A percentile compares a stretch with the other conserved stretches of the same genome.
phyloP scores from a whole-genome alignment of 2,329 filamentous ascomycete genomes.

The Pseudogymnoascus sp. region DNA sequence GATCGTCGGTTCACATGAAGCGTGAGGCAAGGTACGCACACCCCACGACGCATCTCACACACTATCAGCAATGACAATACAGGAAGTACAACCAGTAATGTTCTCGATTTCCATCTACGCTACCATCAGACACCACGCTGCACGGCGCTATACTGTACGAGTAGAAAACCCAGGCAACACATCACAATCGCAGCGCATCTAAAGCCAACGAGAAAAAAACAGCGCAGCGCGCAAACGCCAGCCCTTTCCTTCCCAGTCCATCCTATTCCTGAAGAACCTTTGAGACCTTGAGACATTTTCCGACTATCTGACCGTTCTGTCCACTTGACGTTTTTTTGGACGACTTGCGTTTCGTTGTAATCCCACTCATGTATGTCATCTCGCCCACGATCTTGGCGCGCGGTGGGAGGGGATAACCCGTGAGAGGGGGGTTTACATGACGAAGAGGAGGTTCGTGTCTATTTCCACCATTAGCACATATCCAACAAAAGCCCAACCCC shows the following conservation, averaged over 20 bases:
- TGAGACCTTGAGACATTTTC: background rate
- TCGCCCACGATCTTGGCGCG: background rate
- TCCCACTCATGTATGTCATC: too few species aligned
- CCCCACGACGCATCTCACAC: too few species aligned
- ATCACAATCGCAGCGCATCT: background rate
- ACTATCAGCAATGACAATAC: too few species aligned
- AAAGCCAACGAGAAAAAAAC: background rate
- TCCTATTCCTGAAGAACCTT: background rate
- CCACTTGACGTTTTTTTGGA: background rate
- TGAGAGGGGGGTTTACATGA: conserved; percentile 40
- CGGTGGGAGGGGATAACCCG: background rate
- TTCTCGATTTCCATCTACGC: background rate
- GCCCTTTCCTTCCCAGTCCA: background rate
- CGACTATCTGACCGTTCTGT: background rate
- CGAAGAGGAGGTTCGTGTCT: conserved; percentile 57
- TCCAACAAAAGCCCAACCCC: background rate
- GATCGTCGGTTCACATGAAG: too few species aligned
- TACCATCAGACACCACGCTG: background rate
- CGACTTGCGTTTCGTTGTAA: background rate
- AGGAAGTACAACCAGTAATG: background rate
- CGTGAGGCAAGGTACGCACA: too few species aligned
- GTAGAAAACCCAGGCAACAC: background rate
- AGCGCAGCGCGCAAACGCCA: background rate
- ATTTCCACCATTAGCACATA: conserved; percentile 14
- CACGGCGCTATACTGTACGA: background rate